Evolutionary conservation across 2,329 filamentous ascomycete genomes (phyloP).

Genomic region (Hypoxylon sp.): DNA sequence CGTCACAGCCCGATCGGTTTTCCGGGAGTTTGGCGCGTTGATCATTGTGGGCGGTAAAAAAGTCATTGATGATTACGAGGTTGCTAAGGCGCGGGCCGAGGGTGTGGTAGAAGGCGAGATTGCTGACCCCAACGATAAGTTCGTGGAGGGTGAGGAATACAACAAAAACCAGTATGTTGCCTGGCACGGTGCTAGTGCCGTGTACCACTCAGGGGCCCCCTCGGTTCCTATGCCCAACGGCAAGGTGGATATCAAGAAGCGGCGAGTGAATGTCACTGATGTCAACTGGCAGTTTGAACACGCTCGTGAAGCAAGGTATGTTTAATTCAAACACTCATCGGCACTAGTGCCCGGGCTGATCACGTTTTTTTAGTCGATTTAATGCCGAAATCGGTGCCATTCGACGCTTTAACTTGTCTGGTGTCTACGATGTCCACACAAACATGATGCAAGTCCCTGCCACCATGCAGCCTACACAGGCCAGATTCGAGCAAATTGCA

Average conservation of each 20-base stretch:
- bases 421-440: slow-evolving; percentile 93
- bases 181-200: slow-evolving; percentile 96
- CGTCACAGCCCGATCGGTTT: slow-evolving; percentile 94
- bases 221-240: slow-evolving; percentile 80
- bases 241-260: slow-evolving; percentile 84
- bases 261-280: slow-evolving; percentile 88
- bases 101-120: slow-evolving; percentile 89
- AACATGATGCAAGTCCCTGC: slow-evolving; percentile 90
- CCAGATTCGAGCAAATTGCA: slow-evolving; percentile 78
- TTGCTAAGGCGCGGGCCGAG: slow-evolving; percentile 76
- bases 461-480: slow-evolving; percentile 90
- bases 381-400: slow-evolving; percentile 79
- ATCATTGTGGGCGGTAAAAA: slow-evolving; percentile 93
- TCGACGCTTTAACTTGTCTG: slow-evolving; percentile 76
- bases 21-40: slow-evolving; percentile 93
- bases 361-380: slow-evolving; percentile 73
- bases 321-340: slow-evolving; percentile 27
- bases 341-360: slow-evolving; percentile 1
- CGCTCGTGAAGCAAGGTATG: slow-evolving; percentile 87
- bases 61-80: slow-evolving; percentile 90
- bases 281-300: slow-evolving; percentile 98
- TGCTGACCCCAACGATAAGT: slow-evolving; percentile 87
- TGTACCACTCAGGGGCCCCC: slow-evolving; percentile 87
- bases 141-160: slow-evolving; percentile 85
- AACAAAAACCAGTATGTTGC: slow-evolving; percentile 99